Evolutionary conservation across 768 basidiomycete species (phyloP).

Genomic region (Leucocoprinus leucothites): DNA sequence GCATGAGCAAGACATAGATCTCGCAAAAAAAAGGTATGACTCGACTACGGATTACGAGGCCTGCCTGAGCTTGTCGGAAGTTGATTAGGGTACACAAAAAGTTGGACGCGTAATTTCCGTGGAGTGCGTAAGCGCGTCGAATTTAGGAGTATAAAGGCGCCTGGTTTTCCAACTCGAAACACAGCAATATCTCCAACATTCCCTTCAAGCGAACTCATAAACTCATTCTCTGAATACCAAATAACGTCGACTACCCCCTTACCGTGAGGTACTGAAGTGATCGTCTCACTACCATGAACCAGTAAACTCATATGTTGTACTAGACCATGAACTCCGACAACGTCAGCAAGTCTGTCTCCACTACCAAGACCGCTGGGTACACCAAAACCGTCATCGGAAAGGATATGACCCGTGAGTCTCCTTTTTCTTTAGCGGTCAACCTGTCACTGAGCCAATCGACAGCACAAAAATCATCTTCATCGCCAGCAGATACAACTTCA

Average conservation of each 20-base stretch:
- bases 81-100: too few species aligned
- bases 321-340: conserved; percentile 1
- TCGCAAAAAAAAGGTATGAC: background rate
- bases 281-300: background rate
- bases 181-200: too few species aligned
- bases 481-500: conserved; percentile 1
- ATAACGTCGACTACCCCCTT: too few species aligned
- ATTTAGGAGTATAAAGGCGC: background rate
- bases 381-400: conserved; percentile 10
- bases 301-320: background rate
- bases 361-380: conserved; percentile 4
- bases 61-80: too few species aligned
- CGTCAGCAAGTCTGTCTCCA: conserved; percentile 5
- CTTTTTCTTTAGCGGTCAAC: background rate
- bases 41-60: conserved; percentile 5
- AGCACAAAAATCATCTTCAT: background rate
- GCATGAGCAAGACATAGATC: too few species aligned
- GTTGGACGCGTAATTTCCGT: background rate
- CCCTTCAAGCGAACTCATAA: too few species aligned
- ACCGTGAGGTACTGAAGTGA: too few species aligned
- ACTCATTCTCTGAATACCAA: too few species aligned
- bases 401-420: conserved; percentile 6
- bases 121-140: background rate
- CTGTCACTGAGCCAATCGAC: background rate
- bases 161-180: too few species aligned